Conservation (phyloP, 2,329 filamentous ascomycete genomes). For the Onygenales sp. region DNA sequence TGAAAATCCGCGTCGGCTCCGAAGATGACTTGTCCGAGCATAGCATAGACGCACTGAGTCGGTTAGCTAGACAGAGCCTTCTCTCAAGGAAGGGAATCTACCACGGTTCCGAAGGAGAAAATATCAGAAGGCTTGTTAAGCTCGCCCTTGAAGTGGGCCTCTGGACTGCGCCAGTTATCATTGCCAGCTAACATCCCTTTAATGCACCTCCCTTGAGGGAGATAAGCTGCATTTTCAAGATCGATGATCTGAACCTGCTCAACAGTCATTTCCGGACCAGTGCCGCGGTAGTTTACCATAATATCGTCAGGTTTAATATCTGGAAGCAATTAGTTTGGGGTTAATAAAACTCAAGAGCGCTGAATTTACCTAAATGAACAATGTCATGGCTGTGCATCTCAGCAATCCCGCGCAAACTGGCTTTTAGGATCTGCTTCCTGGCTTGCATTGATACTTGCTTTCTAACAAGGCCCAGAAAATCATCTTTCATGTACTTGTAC, state of each 20-base stretch:
- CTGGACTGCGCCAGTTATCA: constrained; percentile 25
- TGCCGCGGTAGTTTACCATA: constrained; percentile 22
- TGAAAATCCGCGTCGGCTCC: constrained; percentile 25
- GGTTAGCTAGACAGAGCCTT: constrained; percentile 4
- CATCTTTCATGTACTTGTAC: constrained; percentile 35
- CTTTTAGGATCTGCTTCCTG: constrained; percentile 36
- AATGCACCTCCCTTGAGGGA: constrained; percentile 22
- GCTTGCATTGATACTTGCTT: constrained; percentile 28
- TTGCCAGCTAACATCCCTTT: constrained; percentile 21
- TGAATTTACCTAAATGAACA: constrained; percentile 20
- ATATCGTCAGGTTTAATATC: constrained; percentile 32
- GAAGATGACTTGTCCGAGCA: constrained; percentile 35
- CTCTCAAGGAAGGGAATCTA: constrained; percentile 8
- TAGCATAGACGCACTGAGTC: constrained; percentile 36
- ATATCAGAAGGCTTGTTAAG: constrained; percentile 24
- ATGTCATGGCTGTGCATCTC: constrained; percentile 24
- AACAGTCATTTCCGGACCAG: constrained; percentile 9
- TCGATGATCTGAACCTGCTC: constrained; percentile 20
- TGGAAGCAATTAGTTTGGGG: constrained; percentile 9
- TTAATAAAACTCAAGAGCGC: background rate
- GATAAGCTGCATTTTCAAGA: constrained; percentile 25
- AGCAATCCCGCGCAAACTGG: constrained; percentile 29
- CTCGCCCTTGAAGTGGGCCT: constrained; percentile 18
- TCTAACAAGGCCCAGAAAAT: constrained; percentile 35
- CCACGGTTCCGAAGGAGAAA: constrained; percentile 24